These are phyloP conservation scores for Hypoxylon intermedium DNA, from an alignment of 495 filamentous ascomycete genomes.

Conservation along the genomic window DNA sequence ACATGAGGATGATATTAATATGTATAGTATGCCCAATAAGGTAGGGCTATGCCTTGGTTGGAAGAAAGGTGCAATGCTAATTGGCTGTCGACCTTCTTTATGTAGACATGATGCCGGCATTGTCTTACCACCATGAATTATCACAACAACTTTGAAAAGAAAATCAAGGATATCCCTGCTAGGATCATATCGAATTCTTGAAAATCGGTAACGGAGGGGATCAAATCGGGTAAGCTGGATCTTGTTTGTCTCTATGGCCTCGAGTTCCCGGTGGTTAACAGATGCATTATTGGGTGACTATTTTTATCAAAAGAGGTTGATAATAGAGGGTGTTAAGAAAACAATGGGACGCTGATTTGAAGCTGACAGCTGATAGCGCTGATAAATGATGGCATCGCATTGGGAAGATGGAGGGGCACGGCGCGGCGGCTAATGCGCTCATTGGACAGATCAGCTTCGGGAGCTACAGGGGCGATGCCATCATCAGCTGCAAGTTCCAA, in stretches of 20 bases:
- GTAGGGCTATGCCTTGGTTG: not conserved
- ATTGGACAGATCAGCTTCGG: constrained; percentile 14
- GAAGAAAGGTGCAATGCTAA: not conserved
- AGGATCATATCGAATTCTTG: constrained; percentile 19
- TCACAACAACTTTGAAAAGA: not conserved
- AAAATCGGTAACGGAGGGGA: not conserved
- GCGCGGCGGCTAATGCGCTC: constrained; percentile 13
- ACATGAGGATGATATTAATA: no score
- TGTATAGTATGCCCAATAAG: constrained; percentile 1
- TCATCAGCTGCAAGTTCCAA: constrained; percentile 32
- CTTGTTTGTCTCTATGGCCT: not conserved
- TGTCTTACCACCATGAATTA: constrained; percentile 26
- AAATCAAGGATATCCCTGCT: constrained; percentile 15
- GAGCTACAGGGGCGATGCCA: constrained; percentile 34
- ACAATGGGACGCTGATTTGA: constrained; percentile 18
- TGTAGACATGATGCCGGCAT: not conserved
- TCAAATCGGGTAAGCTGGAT: not conserved
- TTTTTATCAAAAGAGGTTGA: not conserved
- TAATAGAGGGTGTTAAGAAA: not conserved
- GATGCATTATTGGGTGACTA: not conserved
- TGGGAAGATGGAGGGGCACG: constrained; percentile 17
- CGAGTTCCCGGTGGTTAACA: not conserved
- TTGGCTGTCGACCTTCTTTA: not conserved
- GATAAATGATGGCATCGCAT: not conserved
- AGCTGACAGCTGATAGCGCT: constrained; percentile 14